Evolutionary conservation across 176 grass and related monocot species (phyloP).

Genomic region (Guadua angustifolia): DNA sequence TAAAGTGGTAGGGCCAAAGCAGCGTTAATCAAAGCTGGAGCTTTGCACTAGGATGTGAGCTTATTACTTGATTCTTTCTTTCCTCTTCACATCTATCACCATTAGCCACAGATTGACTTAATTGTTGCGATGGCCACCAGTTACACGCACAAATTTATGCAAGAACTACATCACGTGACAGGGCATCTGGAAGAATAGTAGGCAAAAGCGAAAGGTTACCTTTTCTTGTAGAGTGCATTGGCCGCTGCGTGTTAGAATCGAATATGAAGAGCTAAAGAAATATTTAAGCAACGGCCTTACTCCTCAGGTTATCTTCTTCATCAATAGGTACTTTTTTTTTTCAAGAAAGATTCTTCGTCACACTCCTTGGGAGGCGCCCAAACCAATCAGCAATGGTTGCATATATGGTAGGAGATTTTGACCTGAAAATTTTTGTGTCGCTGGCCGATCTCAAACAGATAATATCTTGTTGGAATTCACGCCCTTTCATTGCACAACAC

Average conservation of each 20-base stretch:
- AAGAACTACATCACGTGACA: neutral
- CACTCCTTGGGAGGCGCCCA: neutral
- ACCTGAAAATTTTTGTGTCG: neutral
- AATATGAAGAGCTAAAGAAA: neutral
- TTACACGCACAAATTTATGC: too few species aligned
- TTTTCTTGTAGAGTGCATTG: neutral
- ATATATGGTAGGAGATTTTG: neutral
- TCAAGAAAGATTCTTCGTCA: neutral
- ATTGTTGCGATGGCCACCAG: neutral
- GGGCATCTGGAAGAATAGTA: neutral
- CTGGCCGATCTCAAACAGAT: neutral
- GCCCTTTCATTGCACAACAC: too few species aligned
- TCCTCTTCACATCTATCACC: neutral
- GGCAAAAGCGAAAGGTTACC: neutral
- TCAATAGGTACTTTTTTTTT: neutral
- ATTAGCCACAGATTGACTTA: neutral
- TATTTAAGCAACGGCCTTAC: neutral
- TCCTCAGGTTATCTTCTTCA: neutral
- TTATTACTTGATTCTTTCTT: neutral
- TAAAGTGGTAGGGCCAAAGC: neutral
- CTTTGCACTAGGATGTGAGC: neutral
- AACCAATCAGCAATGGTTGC: neutral
- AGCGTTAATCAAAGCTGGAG: neutral
- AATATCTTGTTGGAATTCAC: neutral
- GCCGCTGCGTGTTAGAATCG: neutral